Percentiles rank a stretch among this genome's conserved stretches.
These are phyloP conservation scores for Bryoglossum gracile DNA, from an alignment of 495 filamentous ascomycete genomes.

Conservation along the genomic window DNA sequence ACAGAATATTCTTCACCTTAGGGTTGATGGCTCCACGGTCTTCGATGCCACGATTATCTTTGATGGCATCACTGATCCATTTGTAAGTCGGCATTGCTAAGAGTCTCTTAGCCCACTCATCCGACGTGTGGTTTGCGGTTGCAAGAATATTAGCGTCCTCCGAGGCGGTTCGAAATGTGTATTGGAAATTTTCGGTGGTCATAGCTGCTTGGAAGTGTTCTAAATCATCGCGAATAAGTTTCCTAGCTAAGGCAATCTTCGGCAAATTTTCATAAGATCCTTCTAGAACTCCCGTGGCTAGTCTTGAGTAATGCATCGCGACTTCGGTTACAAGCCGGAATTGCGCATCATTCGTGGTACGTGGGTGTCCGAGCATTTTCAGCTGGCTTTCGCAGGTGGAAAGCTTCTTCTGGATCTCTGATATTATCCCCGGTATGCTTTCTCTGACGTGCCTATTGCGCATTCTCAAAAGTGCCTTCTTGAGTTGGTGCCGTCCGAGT, in stretches of 20 bases:
- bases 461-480: constrained; percentile 12
- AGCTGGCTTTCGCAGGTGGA: not conserved
- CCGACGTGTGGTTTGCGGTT: too few species aligned
- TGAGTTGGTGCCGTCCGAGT: constrained; percentile 10
- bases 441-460: constrained; percentile 10
- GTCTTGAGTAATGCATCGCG: constrained; percentile 4
- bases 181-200: not conserved
- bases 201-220: not conserved
- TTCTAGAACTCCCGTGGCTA: constrained; percentile 1
- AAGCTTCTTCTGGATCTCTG: constrained; percentile 4
- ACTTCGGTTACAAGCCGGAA: constrained; percentile 1
- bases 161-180: not conserved
- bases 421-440: constrained; percentile 3
- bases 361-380: not conserved
- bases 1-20: constrained; percentile 5
- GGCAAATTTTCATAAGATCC: constrained; percentile 1
- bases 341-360: constrained; percentile 1
- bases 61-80: constrained; percentile 2
- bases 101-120: not conserved
- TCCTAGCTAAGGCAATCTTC: constrained; percentile 4
- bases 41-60: constrained; percentile 3
- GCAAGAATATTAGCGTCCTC: not conserved
- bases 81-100: not conserved
- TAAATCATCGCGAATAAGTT: constrained; percentile 8
- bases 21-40: constrained; percentile 6